Base-by-base conservation (phyloP, 2,329 filamentous ascomycete species). In the Penicillium palitans region DNA sequence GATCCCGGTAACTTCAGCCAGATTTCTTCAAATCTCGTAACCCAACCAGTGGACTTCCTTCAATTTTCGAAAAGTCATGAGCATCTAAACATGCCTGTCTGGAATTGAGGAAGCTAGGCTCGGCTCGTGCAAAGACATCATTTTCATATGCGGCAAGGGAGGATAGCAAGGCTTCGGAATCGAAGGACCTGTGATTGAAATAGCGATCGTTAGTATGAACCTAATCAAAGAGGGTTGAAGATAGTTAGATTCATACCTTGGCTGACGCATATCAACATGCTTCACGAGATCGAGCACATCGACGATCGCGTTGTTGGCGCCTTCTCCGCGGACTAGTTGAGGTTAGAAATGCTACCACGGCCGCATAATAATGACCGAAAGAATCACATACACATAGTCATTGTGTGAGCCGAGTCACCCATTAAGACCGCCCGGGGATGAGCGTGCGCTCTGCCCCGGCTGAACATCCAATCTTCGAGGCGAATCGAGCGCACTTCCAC, bases 321-420 rank as follows among this genome's bases (percentile, higher is more conserved):
- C 83, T 68, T 86, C 83, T 3, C 83, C 83, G 13, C 83, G 78
- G 64, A 82, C 83, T 86, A 59, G 35, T 41, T 1, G n/a, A 8
- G 7, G 4, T 51, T 44, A 50, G 50, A 27, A 40, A 44, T 40
- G 33, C 6, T 39, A 1, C 10, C 15, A 55, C 8, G 4, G 3
- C 4, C 6, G 6, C 27, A 24, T 13, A 6, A 3, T n/a, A 15
- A 17, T 35, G 9, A 3, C 7, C 17, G 27, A 4, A 47, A 4
- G 15, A 40, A 41, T 17, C 19, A 73, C 81, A 70, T 77, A 85
- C 82, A 85, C 83, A 85, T 85, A 0, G 81, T 80, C 83, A 86
- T 86, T 0, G 81, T 77, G 67, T 86, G 83, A 3, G 84, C 74
- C 0, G 83, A 79, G 67, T 86, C 84, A 0, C 84, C 83, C 57